Percentiles rank a stretch among this genome's conserved stretches.
Evolutionary conservation across 768 basidiomycete genomes (phyloP).

Genomic region (Amylocystis lapponica): DNA sequence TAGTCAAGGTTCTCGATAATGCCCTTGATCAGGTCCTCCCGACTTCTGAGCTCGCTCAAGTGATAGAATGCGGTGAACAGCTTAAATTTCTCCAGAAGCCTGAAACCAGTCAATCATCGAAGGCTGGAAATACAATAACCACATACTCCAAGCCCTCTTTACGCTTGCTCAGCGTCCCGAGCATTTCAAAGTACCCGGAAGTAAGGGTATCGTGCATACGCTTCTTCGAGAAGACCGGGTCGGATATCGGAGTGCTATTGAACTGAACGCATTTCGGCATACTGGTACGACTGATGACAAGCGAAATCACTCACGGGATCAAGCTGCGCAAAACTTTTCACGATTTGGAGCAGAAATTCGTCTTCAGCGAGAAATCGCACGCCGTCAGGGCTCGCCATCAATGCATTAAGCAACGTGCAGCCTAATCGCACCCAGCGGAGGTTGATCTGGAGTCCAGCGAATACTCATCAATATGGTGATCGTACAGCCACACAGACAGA

Average conservation of each 20-base stretch:
- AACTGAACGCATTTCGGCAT: constrained; percentile 37
- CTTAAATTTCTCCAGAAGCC: constrained; percentile 85
- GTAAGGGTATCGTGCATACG: constrained; percentile 79
- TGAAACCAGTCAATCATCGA: constrained; percentile 23
- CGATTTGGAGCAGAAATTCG: constrained; percentile 76
- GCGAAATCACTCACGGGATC: constrained; percentile 63
- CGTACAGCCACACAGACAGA: not conserved
- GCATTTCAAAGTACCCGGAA: constrained; percentile 92
- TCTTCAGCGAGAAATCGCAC: constrained; percentile 83
- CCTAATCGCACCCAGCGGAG: constrained; percentile 84
- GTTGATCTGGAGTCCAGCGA: constrained; percentile 48
- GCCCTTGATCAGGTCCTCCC: constrained; percentile 88
- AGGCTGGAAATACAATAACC: not conserved
- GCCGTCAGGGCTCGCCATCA: constrained; percentile 81
- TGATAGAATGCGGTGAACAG: constrained; percentile 97
- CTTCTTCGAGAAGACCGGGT: constrained; percentile 81
- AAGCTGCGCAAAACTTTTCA: constrained; percentile 83
- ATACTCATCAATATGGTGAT: no score
- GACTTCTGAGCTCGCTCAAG: constrained; percentile 80
- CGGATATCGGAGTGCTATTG: constrained; percentile 64
- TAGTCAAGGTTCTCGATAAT: constrained; percentile 93
- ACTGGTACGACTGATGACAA: not conserved
- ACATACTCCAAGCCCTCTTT: constrained; percentile 86
- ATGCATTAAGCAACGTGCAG: constrained; percentile 73
- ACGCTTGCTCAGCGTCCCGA: constrained; percentile 85